Evolutionary conservation across 2,329 filamentous ascomycete species (phyloP).

Genomic region (Neofusicoccum ribis): DNA sequence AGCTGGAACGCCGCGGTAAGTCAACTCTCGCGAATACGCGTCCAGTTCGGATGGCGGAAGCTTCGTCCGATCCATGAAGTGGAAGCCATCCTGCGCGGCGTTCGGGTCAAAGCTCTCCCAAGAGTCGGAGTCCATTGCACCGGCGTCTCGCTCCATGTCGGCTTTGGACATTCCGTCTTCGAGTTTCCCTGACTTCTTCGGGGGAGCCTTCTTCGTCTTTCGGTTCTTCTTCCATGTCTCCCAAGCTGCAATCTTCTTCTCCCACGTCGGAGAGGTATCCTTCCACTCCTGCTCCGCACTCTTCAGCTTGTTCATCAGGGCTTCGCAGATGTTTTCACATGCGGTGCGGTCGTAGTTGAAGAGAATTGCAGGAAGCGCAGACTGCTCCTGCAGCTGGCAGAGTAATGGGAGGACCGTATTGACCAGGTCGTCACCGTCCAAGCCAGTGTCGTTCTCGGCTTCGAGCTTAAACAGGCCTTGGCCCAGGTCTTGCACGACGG

Average conservation of each 20-base stretch:
- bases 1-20: constrained; percentile 51
- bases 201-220: constrained; percentile 37
- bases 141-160: constrained; percentile 59
- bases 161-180: constrained; percentile 55
- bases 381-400: constrained; percentile 60
- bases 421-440: constrained; percentile 27
- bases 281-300: constrained; percentile 60
- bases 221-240: constrained; percentile 56
- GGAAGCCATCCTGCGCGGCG: constrained; percentile 62
- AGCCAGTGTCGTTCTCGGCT: neutral
- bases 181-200: constrained; percentile 44
- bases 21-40: constrained; percentile 53
- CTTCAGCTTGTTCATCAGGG: constrained; percentile 55
- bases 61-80: constrained; percentile 65
- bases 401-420: constrained; percentile 59
- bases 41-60: constrained; percentile 60
- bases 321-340: constrained; percentile 62
- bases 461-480: constrained; percentile 11
- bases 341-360: constrained; percentile 72
- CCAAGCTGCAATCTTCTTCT: constrained; percentile 58
- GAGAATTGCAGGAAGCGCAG: constrained; percentile 70
- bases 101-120: constrained; percentile 68
- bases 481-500: constrained; percentile 48
- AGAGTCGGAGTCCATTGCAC: constrained; percentile 53
- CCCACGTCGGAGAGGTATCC: constrained; percentile 60